Evolutionary conservation across 805 yeast genomes (phyloP), one percentile per base, ranked within the genome.

Genomic region (Starmerella khaoyaiensis): DNA sequence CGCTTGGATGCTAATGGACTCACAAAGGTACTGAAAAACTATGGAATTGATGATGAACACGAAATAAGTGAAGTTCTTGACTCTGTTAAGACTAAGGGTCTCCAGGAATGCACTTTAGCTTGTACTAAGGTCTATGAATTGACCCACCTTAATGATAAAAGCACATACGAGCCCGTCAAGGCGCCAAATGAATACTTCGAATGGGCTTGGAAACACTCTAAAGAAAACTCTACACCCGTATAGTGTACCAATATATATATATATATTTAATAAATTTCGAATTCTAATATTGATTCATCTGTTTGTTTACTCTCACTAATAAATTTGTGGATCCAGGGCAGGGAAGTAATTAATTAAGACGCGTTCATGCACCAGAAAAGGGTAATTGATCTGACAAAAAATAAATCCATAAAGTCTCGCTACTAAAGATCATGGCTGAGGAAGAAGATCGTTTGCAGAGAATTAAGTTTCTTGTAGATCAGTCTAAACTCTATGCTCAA

Each of bases 121-220:
- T 86, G 95, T 56, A 78, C 96, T 0, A 70, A 80, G 52, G 94
- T 82, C 3, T 81, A 82, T 58, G 96, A 86, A 52, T 57, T 72
- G 14, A 70, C 82, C 30, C 73, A 69, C 41, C 49, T 58, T 3
- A 57, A 59, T 14, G 61, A 56, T 37, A 51, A 51, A 30, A 51
- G 53, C 22, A 54, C 51, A 33, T 54, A 56, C 29, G 78, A 73
- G 40, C 65, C 72, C 32, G 79, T 87, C 39, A 71, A 71, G 14
- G 94, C 84, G 61, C 97, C 98, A 4, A 84, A 86, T 53, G 67
- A 78, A 44, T 90, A 84, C 59, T 87, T 78, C 31, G 44, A 48
- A 33, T 43, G 50, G 5, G 40, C 48, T 3, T 46, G 47, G 49
- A 35, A 42, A 25, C 34, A 22, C 21, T 12, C 27, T 14, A 36